phyloP scores from a whole-genome alignment of 345 rosid genomes.

The Murraya koenigii region DNA sequence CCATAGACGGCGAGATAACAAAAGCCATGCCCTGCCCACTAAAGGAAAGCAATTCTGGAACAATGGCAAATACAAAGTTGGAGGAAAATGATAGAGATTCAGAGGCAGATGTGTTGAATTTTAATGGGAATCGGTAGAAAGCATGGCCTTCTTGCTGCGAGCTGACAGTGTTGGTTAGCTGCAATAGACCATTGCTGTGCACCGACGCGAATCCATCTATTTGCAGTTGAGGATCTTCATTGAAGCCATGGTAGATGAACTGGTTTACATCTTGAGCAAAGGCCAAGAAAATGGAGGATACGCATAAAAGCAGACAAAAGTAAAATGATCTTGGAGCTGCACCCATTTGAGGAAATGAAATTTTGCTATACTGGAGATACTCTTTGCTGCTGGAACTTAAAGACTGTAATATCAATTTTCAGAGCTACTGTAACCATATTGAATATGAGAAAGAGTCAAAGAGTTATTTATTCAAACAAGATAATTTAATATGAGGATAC shows the following conservation, averaged over 20 bases:
- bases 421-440: background rate
- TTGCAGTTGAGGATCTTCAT: background rate
- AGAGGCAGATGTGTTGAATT: conserved; percentile 1
- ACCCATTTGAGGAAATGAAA: conserved; percentile 19
- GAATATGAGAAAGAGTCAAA: background rate
- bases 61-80: conserved; percentile 40
- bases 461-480: background rate
- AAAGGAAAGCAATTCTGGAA: conserved; percentile 11
- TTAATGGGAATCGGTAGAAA: background rate
- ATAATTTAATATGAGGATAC: background rate
- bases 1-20: conserved; percentile 30
- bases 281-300: conserved; percentile 9
- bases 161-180: conserved; percentile 45
- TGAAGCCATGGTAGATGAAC: conserved; percentile 7
- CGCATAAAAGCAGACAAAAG: conserved; percentile 5
- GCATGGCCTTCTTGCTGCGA: conserved; percentile 9
- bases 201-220: conserved; percentile 22
- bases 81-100: conserved; percentile 36
- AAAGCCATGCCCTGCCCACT: conserved; percentile 50
- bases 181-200: conserved; percentile 45
- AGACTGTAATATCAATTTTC: background rate
- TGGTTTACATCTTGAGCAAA: background rate
- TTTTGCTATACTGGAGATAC: background rate
- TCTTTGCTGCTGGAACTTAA: background rate
- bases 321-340: conserved; percentile 25